Evolutionary conservation across 768 basidiomycete species (phyloP).

Genomic region (Tylopilus balloui): DNA sequence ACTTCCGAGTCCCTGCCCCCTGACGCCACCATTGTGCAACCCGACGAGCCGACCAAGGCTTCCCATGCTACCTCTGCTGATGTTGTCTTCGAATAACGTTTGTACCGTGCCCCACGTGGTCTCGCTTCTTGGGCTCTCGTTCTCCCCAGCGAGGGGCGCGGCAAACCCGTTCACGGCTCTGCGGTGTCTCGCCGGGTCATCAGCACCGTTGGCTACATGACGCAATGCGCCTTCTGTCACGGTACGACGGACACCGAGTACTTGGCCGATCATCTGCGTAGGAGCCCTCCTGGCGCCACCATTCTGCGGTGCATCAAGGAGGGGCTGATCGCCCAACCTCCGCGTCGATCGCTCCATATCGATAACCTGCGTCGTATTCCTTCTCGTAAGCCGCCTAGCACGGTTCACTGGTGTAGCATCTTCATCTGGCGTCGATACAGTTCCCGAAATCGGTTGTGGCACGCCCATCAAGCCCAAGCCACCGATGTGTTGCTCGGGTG

Average conservation of each 20-base stretch:
- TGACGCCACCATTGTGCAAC: conserved; percentile 28
- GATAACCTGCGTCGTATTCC: conserved; percentile 23
- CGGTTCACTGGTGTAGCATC: conserved; percentile 26
- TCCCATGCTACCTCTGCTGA: conserved; percentile 22
- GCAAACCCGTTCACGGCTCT: conserved; percentile 10
- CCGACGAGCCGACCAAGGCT: conserved; percentile 30
- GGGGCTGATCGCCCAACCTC: conserved; percentile 15
- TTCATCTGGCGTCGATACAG: conserved; percentile 27
- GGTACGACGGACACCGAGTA: conserved; percentile 19
- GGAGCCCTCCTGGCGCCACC: conserved; percentile 19
- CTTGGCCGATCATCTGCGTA: conserved; percentile 12
- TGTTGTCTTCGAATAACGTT: conserved; percentile 18
- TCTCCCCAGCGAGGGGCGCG: conserved; percentile 14
- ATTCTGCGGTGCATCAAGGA: conserved; percentile 10
- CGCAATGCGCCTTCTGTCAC: conserved; percentile 13
- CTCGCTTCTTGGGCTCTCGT: conserved; percentile 31
- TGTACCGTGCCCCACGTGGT: conserved; percentile 36
- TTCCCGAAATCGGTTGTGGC: conserved; percentile 20
- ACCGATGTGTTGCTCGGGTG: conserved; percentile 24
- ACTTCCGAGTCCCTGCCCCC: conserved; percentile 26
- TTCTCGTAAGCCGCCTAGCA: conserved; percentile 16
- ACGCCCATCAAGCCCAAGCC: conserved; percentile 28
- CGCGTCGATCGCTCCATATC: conserved; percentile 18
- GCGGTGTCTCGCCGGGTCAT: conserved; percentile 3
- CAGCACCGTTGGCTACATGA: conserved; percentile 8